Percentiles rank a stretch among this genome's conserved stretches.
Conservation (phyloP, 495 filamentous ascomycete species). For the Penicillium longicatenatum region DNA sequence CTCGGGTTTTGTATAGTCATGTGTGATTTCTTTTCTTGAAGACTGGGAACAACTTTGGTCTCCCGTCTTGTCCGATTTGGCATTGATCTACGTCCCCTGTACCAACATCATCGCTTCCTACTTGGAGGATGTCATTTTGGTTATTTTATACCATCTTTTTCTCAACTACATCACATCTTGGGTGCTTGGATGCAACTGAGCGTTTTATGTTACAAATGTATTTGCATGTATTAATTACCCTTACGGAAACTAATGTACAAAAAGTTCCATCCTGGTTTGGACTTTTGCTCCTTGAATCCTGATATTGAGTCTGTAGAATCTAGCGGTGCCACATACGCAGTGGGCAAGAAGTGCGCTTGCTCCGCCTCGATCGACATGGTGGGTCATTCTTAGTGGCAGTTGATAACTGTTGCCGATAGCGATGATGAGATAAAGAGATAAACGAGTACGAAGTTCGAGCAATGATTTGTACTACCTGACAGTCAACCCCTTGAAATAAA, state of each 20-base stretch:
- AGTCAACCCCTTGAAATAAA: too few species aligned
- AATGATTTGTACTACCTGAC: too few species aligned
- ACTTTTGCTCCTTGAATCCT: neutral
- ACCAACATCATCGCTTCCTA: neutral
- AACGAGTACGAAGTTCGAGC: too few species aligned
- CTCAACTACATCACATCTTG: neutral
- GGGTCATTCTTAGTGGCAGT: neutral
- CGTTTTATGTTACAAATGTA: constrained; percentile 2
- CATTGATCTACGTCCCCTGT: constrained; percentile 2
- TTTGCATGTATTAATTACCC: constrained; percentile 1
- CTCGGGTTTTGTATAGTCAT: constrained; percentile 1
- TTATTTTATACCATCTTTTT: neutral
- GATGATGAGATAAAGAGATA: neutral
- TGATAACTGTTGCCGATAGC: neutral
- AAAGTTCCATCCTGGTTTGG: neutral
- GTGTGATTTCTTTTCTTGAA: neutral
- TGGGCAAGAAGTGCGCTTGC: too few species aligned
- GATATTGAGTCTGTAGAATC: too few species aligned
- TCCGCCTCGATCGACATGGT: constrained; percentile 1
- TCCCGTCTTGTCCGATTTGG: constrained; percentile 1
- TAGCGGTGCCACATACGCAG: too few species aligned
- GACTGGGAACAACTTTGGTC: neutral
- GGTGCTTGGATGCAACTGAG: constrained; percentile 1
- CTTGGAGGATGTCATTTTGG: neutral
- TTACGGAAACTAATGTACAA: constrained; percentile 3